Percentiles rank a stretch among this genome's conserved stretches.
phyloP scores from a whole-genome alignment of 2,329 filamentous ascomycete genomes.

The Mollisia scopiformis region DNA sequence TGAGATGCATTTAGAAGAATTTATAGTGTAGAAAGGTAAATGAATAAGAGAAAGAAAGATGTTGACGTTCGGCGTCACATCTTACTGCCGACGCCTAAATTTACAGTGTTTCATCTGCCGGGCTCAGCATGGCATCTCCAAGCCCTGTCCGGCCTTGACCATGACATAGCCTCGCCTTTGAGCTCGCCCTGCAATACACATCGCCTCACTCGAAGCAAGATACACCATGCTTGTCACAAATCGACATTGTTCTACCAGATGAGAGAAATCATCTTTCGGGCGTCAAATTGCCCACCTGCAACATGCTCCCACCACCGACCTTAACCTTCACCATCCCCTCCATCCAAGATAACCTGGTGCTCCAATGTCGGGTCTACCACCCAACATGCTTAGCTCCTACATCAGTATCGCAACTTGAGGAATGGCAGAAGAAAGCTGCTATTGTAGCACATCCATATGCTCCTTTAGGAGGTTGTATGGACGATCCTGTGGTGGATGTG shows the following conservation, averaged over 20 bases:
- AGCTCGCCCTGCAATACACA: not conserved
- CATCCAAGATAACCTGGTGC: conserved; percentile 72
- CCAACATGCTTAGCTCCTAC: conserved; percentile 48
- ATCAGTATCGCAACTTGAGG: conserved; percentile 20
- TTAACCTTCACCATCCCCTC: conserved; percentile 81
- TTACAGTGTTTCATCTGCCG: not conserved
- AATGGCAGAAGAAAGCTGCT: conserved; percentile 51
- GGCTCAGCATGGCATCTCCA: not conserved
- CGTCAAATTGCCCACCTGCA: conserved; percentile 18
- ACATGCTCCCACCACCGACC: conserved; percentile 59
- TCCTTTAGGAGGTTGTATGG: conserved; percentile 80
- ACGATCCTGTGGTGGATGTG: conserved; percentile 78
- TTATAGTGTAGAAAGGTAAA: no score
- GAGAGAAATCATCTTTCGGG: conserved; percentile 17
- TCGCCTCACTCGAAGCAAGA: not conserved
- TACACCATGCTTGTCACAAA: conserved; percentile 13
- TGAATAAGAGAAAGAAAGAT: not conserved
- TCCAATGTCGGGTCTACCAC: conserved; percentile 86
- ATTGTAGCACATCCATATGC: conserved; percentile 91
- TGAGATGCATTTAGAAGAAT: not conserved
- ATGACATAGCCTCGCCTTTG: conserved; percentile 1
- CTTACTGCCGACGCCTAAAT: not conserved
- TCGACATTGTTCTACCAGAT: conserved; percentile 17
- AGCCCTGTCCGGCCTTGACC: not conserved
- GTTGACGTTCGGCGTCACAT: not conserved